These are phyloP conservation scores for Teunomyces aglyptinius DNA, from an alignment of 805 yeast species.

Conservation along the genomic window DNA sequence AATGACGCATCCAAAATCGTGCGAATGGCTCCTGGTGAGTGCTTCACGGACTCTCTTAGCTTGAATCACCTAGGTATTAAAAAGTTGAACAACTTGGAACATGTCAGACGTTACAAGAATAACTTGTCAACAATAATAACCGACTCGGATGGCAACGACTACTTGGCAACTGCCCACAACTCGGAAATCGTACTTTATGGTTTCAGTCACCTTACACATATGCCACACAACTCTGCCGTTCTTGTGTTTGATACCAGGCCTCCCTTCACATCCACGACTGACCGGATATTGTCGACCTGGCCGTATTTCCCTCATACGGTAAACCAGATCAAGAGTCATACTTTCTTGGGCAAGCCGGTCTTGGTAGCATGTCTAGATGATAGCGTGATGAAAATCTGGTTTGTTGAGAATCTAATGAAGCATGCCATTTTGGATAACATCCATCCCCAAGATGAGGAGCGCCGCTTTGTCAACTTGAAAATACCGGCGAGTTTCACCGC, in stretches of 20 bases:
- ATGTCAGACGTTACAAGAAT: slow-evolving; percentile 40
- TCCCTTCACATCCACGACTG: slow-evolving; percentile 35
- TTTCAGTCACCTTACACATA: slow-evolving; percentile 25
- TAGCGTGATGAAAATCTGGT: slow-evolving; percentile 46
- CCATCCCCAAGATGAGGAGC: not conserved
- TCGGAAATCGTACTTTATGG: slow-evolving; percentile 35
- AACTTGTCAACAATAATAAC: slow-evolving; percentile 30
- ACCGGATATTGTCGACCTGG: slow-evolving; percentile 47
- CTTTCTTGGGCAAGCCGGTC: slow-evolving; percentile 39
- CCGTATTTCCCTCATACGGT: slow-evolving; percentile 56
- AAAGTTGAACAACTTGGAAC: slow-evolving; percentile 19
- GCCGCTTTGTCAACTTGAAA: slow-evolving; percentile 18
- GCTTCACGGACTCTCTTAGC: slow-evolving; percentile 32
- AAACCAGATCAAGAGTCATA: slow-evolving; percentile 43
- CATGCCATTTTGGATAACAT: not conserved
- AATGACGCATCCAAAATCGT: slow-evolving; percentile 18
- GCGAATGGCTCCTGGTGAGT: slow-evolving; percentile 31
- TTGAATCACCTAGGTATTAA: slow-evolving; percentile 23
- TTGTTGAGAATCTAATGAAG: not conserved
- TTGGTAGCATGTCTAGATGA: slow-evolving; percentile 54
- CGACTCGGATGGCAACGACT: slow-evolving; percentile 14
- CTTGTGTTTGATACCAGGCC: slow-evolving; percentile 46
- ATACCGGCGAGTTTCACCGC: slow-evolving; percentile 27
- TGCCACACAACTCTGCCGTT: slow-evolving; percentile 23
- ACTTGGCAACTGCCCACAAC: slow-evolving; percentile 30